Evolutionary conservation across 1,284 basidiomycete genomes (phyloP).

Genomic region (Athelia sp.): DNA sequence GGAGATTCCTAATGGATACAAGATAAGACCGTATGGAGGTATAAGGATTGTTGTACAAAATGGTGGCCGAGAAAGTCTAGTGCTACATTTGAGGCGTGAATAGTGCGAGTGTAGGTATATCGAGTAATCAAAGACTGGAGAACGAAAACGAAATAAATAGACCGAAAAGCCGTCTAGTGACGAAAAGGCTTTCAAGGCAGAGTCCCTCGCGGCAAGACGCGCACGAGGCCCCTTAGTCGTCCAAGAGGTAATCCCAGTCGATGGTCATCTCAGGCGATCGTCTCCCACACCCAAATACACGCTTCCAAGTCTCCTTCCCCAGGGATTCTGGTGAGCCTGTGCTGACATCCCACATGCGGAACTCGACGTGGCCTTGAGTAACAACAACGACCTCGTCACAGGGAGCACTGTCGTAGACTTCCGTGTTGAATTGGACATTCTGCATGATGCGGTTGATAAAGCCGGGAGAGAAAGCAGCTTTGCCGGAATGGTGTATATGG

Average conservation of each 20-base stretch:
- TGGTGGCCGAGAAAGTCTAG: not conserved
- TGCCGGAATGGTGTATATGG: constrained; percentile 50
- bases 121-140: not conserved
- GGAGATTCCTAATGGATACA: no score
- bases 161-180: not conserved
- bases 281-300: constrained; percentile 54
- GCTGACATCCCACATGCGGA: constrained; percentile 75
- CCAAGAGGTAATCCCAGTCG: constrained; percentile 75
- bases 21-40: no score
- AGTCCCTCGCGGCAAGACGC: not conserved
- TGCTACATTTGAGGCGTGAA: not conserved
- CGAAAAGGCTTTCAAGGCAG: not conserved
- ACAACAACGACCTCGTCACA: constrained; percentile 58
- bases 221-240: constrained; percentile 40
- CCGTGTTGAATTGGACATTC: constrained; percentile 53
- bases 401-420: constrained; percentile 32
- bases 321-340: constrained; percentile 55
- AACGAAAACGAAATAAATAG: not conserved
- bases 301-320: constrained; percentile 56
- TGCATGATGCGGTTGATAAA: constrained; percentile 65
- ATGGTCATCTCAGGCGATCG: constrained; percentile 50
- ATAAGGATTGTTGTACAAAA: no score
- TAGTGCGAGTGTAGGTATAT: not conserved
- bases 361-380: constrained; percentile 53
- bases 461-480: constrained; percentile 58